Conservation (phyloP, 2,329 filamentous ascomycete species). For the Paraconiothyrium sp. region DNA sequence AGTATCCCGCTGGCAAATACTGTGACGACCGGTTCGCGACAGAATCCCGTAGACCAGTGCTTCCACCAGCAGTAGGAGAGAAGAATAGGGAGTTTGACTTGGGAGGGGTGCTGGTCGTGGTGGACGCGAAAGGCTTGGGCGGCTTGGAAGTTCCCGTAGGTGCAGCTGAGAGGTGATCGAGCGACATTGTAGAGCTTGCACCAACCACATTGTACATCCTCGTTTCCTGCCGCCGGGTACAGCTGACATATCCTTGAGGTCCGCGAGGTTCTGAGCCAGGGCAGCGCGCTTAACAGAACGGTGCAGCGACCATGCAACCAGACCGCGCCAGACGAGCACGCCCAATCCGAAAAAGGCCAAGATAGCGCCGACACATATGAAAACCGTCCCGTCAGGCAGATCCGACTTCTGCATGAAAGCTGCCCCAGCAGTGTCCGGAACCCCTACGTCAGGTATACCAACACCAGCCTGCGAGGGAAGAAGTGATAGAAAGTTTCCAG, state of each 20-base stretch:
- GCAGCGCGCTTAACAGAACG: conserved; percentile 88
- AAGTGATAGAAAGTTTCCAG: conserved; percentile 32
- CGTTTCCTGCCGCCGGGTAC: conserved; percentile 49
- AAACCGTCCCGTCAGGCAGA: conserved; percentile 91
- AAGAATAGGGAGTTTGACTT: conserved; percentile 78
- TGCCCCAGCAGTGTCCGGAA: conserved; percentile 84
- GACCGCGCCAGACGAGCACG: conserved; percentile 86
- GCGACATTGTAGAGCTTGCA: conserved; percentile 64
- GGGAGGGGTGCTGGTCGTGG: conserved; percentile 36
- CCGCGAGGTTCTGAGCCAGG: conserved; percentile 74
- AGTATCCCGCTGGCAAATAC: conserved; percentile 93
- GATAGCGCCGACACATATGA: conserved; percentile 91
- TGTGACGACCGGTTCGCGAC: conserved; percentile 72
- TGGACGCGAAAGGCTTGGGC: conserved; percentile 41
- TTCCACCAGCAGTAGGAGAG: conserved; percentile 80
- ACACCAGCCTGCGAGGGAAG: conserved; percentile 58
- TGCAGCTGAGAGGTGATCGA: conserved; percentile 59
- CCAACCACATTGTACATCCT: conserved; percentile 55
- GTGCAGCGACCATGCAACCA: conserved; percentile 91
- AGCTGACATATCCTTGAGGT: conserved; percentile 71
- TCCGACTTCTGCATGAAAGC: conserved; percentile 91
- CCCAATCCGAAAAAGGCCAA: conserved; percentile 83
- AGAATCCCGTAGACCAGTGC: conserved; percentile 57
- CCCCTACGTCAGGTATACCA: conserved; percentile 73
- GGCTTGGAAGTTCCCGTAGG: conserved; percentile 45